Evolutionary conservation across 75 land plant species (phyloP), one percentile per base, ranked within the genome.

Genomic region (Pinus tabuliformis): DNA sequence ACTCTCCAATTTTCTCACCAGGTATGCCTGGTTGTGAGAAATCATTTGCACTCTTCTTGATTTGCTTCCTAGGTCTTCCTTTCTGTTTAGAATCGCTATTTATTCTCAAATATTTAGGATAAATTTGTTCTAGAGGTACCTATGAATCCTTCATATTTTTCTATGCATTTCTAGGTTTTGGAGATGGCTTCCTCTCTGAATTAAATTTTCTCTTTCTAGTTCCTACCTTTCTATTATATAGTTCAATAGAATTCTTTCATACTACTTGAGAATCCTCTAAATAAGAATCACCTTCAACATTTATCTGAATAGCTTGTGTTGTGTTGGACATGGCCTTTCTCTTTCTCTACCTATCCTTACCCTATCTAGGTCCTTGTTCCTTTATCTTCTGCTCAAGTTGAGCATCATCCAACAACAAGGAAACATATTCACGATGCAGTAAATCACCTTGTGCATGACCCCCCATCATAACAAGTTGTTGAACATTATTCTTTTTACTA

Each of bases 391-490:
- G 91, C 77, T 94, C 95, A 63, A 94, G 76, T 75, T 97, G 98
- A 18, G 98, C 83, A 86, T 97, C 99, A 81, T 97, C 99, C 60
- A 97, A 62, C 56, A 97, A 86, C 28, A 97, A 83, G 57, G 99
- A 97, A 26, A 97, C 99, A 77, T 97, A 98, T 66, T 97, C 99
- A 36, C 92, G 84, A 56, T 85, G 90, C 80, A 97, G 81, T 5
- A 91, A 68, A 81, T 97, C 95, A 64, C 91, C 94, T 78, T 95
- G 96, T 39, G 87, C 88, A 76, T 93, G 94, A 20, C 92, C 90
- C 42, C 98, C 99, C 13, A 95, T 97, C 99, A 97, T 94, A 30
- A 97, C 99, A 42, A 97, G 81, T 79, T 97, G 99, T 84, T 97
- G 99, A 14, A 97, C 99, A 15, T 98, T 90, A 75, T 89, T 97